phyloP scores from a whole-genome alignment of 345 rosid species.

The Turritis glabra region DNA sequence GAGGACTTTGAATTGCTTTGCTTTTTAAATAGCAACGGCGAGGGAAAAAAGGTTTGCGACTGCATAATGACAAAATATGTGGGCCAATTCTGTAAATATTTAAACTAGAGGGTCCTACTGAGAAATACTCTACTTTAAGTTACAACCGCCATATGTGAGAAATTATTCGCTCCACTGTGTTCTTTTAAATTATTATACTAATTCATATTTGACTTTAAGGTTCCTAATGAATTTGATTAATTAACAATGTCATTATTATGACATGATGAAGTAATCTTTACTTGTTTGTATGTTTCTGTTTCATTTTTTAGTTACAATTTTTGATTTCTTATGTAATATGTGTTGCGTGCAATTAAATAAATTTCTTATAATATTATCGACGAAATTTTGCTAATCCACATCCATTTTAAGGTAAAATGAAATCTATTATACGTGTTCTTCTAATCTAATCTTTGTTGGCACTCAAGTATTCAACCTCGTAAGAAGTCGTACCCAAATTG shows the following conservation, averaged over 20 bases:
- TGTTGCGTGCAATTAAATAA: neutral
- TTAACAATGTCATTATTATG: neutral
- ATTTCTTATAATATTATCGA: neutral
- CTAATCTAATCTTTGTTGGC: slow-evolving; percentile 5
- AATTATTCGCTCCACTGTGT: too few species aligned
- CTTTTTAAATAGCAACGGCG: slow-evolving; percentile 25
- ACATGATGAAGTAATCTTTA: neutral
- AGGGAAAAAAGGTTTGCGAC: slow-evolving; percentile 14
- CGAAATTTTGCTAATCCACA: neutral
- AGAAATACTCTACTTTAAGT: neutral
- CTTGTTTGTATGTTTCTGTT: neutral
- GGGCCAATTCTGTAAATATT: slow-evolving; percentile 4
- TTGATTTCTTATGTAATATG: too few species aligned
- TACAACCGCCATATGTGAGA: too few species aligned
- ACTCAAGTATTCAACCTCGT: neutral
- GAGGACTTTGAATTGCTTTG: slow-evolving; percentile 21
- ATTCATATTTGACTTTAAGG: slow-evolving; percentile 3
- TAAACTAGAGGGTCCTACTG: slow-evolving; percentile 7
- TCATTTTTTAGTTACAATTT: neutral
- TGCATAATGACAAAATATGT: slow-evolving; percentile 15
- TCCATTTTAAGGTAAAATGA: neutral
- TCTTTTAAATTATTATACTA: too few species aligned
- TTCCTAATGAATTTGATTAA: neutral
- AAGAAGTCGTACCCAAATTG: neutral
- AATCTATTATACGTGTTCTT: neutral